phyloP scores from a whole-genome alignment of 2,329 filamentous ascomycete genomes.

The Leptosphaerulina australis region DNA sequence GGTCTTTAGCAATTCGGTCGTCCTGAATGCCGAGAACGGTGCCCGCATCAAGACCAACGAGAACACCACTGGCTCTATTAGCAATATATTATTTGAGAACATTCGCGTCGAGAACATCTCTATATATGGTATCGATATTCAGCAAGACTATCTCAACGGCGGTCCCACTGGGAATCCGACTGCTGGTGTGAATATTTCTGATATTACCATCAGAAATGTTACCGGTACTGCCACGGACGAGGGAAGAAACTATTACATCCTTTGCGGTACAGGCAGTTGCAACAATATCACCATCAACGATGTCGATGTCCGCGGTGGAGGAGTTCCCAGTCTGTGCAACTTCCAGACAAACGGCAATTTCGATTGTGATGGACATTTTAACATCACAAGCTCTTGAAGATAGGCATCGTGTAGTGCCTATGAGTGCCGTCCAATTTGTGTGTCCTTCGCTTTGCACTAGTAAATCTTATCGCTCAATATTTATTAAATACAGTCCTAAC shows the following conservation, averaged over 20 bases:
- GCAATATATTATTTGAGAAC: constrained; percentile 55
- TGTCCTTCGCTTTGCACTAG: too few relatives aligned
- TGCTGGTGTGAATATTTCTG: constrained; percentile 55
- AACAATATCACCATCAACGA: constrained; percentile 61
- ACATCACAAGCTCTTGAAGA: too few relatives aligned
- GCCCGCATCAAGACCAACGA: constrained; percentile 64
- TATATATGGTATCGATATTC: constrained; percentile 58
- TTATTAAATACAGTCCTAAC: too few relatives aligned
- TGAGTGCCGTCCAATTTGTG: too few relatives aligned
- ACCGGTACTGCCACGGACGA: constrained; percentile 48
- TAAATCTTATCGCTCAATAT: too few relatives aligned
- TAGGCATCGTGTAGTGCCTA: too few relatives aligned
- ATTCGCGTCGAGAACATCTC: constrained; percentile 54
- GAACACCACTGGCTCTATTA: constrained; percentile 59
- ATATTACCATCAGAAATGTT: constrained; percentile 50
- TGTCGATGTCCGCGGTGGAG: constrained; percentile 48
- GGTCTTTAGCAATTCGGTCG: constrained; percentile 55
- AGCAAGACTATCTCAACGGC: constrained; percentile 61
- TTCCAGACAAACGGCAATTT: constrained; percentile 37
- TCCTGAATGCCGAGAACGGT: constrained; percentile 61
- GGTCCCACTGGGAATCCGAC: constrained; percentile 53
- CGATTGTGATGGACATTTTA: constrained; percentile 31
- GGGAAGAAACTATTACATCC: constrained; percentile 57
- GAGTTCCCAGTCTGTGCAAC: constrained; percentile 43
- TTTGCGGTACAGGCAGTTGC: constrained; percentile 61